Percentiles rank a stretch among this genome's conserved stretches.
Conservation (phyloP, 2,329 filamentous ascomycete genomes). For the Claviceps arundinis region DNA sequence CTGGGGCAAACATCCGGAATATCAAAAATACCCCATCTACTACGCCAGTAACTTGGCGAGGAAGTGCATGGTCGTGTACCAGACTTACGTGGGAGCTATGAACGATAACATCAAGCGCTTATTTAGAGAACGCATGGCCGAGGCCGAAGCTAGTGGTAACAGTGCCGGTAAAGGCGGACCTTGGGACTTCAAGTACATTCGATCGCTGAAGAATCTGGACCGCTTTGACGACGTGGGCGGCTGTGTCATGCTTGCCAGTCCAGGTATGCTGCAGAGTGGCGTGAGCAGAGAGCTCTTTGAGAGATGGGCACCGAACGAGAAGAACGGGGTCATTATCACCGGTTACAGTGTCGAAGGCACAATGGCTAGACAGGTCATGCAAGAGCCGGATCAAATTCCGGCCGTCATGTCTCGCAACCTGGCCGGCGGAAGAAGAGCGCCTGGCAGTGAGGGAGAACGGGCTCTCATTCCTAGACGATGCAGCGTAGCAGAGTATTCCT, state of each 20-base stretch:
- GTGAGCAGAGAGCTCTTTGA: conserved; percentile 87
- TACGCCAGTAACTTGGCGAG: conserved; percentile 91
- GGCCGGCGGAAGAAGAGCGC: conserved; percentile 46
- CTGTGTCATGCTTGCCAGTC: conserved; percentile 93
- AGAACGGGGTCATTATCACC: conserved; percentile 97
- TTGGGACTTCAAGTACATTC: conserved; percentile 94
- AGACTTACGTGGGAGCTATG: conserved; percentile 97
- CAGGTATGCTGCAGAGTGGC: conserved; percentile 96
- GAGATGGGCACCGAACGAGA: conserved; percentile 88
- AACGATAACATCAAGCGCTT: conserved; percentile 97
- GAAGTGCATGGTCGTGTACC: conserved; percentile 97
- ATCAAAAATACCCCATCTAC: conserved; percentile 87
- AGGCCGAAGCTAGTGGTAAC: conserved; percentile 71
- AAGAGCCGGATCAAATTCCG: conserved; percentile 88
- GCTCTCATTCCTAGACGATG: conserved; percentile 86
- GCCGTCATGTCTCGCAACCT: conserved; percentile 75
- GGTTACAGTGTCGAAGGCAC: conserved; percentile 98
- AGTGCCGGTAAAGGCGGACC: conserved; percentile 66
- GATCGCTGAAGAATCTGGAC: conserved; percentile 83
- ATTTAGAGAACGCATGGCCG: conserved; percentile 85
- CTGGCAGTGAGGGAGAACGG: conserved; percentile 64
- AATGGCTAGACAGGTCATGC: conserved; percentile 92
- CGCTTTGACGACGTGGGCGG: conserved; percentile 91
- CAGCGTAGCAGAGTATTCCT: conserved; percentile 87
- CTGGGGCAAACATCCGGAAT: conserved; percentile 81